phyloP scores from a whole-genome alignment of 148 eudicot genomes.

The Heliamphora exappendiculata region DNA sequence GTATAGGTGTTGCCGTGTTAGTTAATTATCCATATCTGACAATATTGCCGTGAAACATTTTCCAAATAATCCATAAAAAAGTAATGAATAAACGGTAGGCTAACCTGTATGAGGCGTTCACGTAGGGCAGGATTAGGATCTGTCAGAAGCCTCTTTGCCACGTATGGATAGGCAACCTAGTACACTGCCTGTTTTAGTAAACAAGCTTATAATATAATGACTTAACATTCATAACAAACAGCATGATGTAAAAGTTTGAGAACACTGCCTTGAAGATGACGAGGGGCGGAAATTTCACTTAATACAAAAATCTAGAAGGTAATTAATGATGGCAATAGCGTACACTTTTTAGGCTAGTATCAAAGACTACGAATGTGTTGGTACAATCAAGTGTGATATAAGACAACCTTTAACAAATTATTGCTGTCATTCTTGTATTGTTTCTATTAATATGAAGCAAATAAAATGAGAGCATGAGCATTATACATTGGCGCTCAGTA shows the following conservation, averaged over 20 bases:
- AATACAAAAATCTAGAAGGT: neutral
- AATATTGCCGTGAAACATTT: neutral
- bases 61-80: neutral
- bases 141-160: conserved; percentile 93
- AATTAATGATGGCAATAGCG: neutral
- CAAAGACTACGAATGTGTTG: neutral
- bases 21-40: neutral
- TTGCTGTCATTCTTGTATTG: neutral
- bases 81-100: neutral
- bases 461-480: neutral
- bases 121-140: conserved; percentile 98
- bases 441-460: neutral
- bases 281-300: neutral
- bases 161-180: conserved; percentile 96
- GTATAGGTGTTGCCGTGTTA: neutral
- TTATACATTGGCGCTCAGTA: neutral
- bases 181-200: neutral
- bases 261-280: neutral
- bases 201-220: neutral
- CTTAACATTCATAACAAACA: neutral
- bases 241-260: neutral
- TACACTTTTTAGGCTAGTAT: neutral
- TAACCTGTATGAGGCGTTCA: conserved; percentile 90
- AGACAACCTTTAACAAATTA: neutral
- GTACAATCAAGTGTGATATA: neutral